Evolutionary conservation across 805 yeast genomes (phyloP).

Genomic region (Suhomyces kilbournensis): DNA sequence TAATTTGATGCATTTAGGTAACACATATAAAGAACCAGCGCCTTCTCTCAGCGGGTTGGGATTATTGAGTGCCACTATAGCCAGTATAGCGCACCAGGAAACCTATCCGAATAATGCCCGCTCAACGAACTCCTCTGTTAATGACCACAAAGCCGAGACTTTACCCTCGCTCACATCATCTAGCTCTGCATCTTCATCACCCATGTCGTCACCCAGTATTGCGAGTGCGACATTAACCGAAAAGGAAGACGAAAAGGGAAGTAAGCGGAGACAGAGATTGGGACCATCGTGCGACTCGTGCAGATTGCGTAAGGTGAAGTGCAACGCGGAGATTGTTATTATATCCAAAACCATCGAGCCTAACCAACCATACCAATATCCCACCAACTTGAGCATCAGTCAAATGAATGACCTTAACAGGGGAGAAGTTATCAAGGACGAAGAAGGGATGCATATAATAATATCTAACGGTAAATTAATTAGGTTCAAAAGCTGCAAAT

Average conservation of each 20-base stretch:
- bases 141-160: not conserved
- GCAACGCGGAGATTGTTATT: conserved; percentile 61
- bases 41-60: conserved; percentile 6
- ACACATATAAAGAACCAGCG: conserved; percentile 2
- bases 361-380: not conserved
- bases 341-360: conserved; percentile 21
- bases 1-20: conserved; percentile 14
- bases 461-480: conserved; percentile 35
- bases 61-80: conserved; percentile 8
- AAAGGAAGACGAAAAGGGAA: conserved; percentile 1
- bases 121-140: not conserved
- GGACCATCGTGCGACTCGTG: conserved; percentile 79
- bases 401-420: conserved; percentile 10
- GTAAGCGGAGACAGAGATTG: conserved; percentile 55
- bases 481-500: conserved; percentile 53
- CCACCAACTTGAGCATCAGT: conserved; percentile 6
- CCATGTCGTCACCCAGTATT: conserved; percentile 17
- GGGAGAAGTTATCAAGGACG: conserved; percentile 15
- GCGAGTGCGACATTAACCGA: not conserved
- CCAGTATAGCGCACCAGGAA: conserved; percentile 1
- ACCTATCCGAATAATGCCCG: not conserved
- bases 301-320: conserved; percentile 65
- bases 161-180: conserved; percentile 10
- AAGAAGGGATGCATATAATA: conserved; percentile 14
- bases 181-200: conserved; percentile 15